Conservation (phyloP, 495 filamentous ascomycete species). For the Bathelium albidoporum region DNA sequence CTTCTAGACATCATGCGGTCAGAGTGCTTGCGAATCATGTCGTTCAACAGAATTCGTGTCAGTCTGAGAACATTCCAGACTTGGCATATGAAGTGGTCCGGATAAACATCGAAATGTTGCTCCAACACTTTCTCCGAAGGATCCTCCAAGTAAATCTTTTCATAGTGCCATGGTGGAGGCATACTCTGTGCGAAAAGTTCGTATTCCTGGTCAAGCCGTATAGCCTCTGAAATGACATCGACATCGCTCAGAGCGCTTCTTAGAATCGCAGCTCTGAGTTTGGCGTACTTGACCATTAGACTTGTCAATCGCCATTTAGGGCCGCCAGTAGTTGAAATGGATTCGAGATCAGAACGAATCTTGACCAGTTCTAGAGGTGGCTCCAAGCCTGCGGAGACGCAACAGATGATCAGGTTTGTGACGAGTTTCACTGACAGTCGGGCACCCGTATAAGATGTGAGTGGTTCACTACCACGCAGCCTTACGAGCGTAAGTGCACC, state of each 20-base stretch:
- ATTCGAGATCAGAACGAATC: conserved; percentile 18
- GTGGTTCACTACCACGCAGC: conserved; percentile 11
- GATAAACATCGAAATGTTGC: conserved; percentile 17
- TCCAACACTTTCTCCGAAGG: conserved; percentile 15
- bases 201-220: neutral
- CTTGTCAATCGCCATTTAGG: conserved; percentile 19
- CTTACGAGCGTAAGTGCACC: conserved; percentile 22
- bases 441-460: conserved; percentile 9
- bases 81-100: conserved; percentile 17
- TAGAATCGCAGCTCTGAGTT: conserved; percentile 14
- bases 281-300: conserved; percentile 17
- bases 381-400: conserved; percentile 10
- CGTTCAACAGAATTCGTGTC: conserved; percentile 22
- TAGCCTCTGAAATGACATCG: neutral
- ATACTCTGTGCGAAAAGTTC: neutral
- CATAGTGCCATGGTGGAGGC: neutral
- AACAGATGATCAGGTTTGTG: conserved; percentile 23
- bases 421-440: conserved; percentile 14
- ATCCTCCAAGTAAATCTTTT: neutral
- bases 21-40: conserved; percentile 8
- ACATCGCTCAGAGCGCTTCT: neutral
- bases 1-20: no score
- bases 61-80: conserved; percentile 21
- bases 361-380: conserved; percentile 15
- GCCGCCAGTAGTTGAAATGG: conserved; percentile 14